Evolutionary conservation across 2,329 filamentous ascomycete species (phyloP), one percentile per base, ranked within the genome.

Genomic region (Coniochaeta sp.): DNA sequence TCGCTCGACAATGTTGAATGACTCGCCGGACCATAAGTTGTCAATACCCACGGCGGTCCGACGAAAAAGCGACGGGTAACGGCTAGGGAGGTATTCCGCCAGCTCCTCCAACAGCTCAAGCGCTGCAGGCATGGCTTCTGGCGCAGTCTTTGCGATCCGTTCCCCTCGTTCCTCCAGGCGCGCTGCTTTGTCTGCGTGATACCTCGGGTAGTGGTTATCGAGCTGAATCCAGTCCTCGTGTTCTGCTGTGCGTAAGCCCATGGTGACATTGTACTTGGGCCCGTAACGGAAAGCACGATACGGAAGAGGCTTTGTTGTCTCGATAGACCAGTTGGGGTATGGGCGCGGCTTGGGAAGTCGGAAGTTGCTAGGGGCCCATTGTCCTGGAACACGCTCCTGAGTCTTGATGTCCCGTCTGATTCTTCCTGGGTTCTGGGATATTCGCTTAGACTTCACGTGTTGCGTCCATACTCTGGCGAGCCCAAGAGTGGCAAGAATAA

Each of bases 161-260:
- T 73, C 63, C 0, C 85, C 89, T 0, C 90, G 82, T 63, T 90
- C 84, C 16, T 70, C 67, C 55, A 96, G 89, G 0, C 91, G 84
- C 16, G 76, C 75, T 1, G 82, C 80, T 73, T 96, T 96, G 64
- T 88, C 83, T 34, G 80, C 80, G 73, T 96, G 90, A 70, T 81
- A 96, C 58, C 82, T 83, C 1, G 86, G 80, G 70, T 85, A 96
- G 55, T 93, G 82, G 68, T 89, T 93, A 73, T 96, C 91, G 28
- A 96, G 82, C 73, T 96, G 89, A 68, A 93, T 91, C 90, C 90
- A 93, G 60, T 91, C 86, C 58, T 88, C 82, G 73, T 84, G 86
- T 34, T 84, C 78, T 75, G 90, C 81, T 9, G 79, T 82, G n/a
- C 89, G 82, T 2, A 93, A 78, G 0, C 90, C 89, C 87, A 93